Evolutionary conservation across 2,329 filamentous ascomycete genomes (phyloP).

Genomic region (Aspergillus melleus): DNA sequence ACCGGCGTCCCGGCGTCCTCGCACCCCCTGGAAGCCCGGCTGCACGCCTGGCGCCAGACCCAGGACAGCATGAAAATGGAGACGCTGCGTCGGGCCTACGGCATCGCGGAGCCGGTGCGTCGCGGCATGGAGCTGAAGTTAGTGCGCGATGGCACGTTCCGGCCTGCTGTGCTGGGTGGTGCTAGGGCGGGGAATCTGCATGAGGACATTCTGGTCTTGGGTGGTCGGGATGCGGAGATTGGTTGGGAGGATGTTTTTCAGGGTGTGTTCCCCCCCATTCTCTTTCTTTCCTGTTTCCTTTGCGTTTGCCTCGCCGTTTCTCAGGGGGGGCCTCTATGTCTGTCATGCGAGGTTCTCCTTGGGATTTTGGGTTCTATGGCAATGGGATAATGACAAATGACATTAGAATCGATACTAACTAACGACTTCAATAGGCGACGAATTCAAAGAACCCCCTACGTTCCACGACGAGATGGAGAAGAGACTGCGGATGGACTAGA

Average conservation of each 20-base stretch:
- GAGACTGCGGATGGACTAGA: constrained; percentile 73
- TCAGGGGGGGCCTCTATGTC: too few species aligned
- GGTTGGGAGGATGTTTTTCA: constrained; percentile 93
- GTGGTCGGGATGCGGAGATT: constrained; percentile 72
- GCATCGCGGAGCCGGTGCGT: constrained; percentile 87
- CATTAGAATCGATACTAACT: constrained; percentile 6
- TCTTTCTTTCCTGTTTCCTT: constrained; percentile 13
- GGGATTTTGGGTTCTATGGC: background rate
- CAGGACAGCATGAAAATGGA: constrained; percentile 89
- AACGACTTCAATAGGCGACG: constrained; percentile 53
- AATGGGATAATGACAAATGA: too few species aligned
- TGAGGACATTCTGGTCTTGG: constrained; percentile 73
- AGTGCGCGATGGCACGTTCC: constrained; percentile 71
- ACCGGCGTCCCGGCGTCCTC: constrained; percentile 58
- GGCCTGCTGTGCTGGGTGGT: constrained; percentile 68
- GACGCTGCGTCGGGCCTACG: constrained; percentile 80
- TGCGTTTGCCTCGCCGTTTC: background rate
- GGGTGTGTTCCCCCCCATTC: constrained; percentile 49
- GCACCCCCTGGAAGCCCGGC: constrained; percentile 89
- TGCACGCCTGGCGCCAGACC: constrained; percentile 85
- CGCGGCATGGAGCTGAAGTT: constrained; percentile 96
- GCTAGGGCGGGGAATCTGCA: constrained; percentile 65
- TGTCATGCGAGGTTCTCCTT: background rate
- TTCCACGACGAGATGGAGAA: constrained; percentile 94
- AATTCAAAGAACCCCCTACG: constrained; percentile 66